A percentile compares a stretch with the other conserved stretches of the same genome.
phyloP scores from a whole-genome alignment of 169 alveolate species.

The Plasmodium yoelii region DNA sequence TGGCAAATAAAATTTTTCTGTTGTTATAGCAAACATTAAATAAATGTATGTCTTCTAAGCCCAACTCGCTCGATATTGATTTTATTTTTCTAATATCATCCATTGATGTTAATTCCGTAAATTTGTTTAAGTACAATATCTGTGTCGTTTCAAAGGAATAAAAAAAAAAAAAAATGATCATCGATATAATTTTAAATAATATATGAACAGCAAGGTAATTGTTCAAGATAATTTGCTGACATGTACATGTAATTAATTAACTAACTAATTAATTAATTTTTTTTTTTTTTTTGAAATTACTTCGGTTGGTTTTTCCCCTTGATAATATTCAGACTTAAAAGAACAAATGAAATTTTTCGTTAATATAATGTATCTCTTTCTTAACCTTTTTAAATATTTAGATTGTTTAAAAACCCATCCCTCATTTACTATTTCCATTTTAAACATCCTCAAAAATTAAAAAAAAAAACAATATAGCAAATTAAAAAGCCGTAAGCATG shows the following conservation, averaged over 20 bases:
- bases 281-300: constrained; percentile 17
- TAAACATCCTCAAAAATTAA: neutral
- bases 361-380: constrained; percentile 56
- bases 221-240: neutral
- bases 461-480: neutral
- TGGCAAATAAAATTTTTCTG: constrained; percentile 64
- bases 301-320: constrained; percentile 73
- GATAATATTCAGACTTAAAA: constrained; percentile 67
- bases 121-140: constrained; percentile 62
- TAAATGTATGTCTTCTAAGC: constrained; percentile 36
- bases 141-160: neutral
- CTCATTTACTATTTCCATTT: constrained; percentile 69
- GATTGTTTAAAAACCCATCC: constrained; percentile 74
- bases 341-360: constrained; percentile 71
- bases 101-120: constrained; percentile 70
- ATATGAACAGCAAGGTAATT: neutral
- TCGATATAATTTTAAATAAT: neutral
- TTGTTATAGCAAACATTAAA: constrained; percentile 40
- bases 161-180: neutral
- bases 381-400: constrained; percentile 50
- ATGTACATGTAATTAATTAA: neutral
- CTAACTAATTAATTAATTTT: no score
- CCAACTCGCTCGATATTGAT: constrained; percentile 42
- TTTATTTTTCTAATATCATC: constrained; percentile 60
- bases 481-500: no score